Percentiles rank a stretch among this genome's conserved stretches.
phyloP scores from a whole-genome alignment of 148 eudicot genomes.

The Cornus suecica region DNA sequence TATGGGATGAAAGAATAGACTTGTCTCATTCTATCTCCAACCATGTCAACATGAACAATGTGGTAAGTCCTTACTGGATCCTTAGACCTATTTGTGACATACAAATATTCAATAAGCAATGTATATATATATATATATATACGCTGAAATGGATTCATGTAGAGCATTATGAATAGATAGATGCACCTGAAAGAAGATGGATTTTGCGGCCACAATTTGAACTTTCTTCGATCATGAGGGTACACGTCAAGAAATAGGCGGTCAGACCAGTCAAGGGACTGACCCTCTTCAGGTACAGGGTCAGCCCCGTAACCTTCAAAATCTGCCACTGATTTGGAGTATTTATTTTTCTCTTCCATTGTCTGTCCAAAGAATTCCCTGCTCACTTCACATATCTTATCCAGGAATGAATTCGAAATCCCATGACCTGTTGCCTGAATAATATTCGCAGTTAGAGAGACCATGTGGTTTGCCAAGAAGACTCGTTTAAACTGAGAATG shows the following conservation, averaged over 20 bases:
- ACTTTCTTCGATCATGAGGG: conserved; percentile 32
- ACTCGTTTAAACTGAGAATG: too few species aligned
- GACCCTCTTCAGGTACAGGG: conserved; percentile 43
- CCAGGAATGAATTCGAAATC: conserved; percentile 34
- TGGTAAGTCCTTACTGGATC: too few species aligned
- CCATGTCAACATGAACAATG: too few species aligned
- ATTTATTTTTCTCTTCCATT: conserved; percentile 44
- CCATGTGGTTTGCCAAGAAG: too few species aligned
- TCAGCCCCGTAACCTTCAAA: conserved; percentile 55
- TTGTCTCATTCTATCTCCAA: too few species aligned
- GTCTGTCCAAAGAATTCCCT: conserved; percentile 45
- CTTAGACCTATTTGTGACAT: too few species aligned
- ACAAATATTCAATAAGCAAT: too few species aligned
- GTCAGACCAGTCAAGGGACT: conserved; percentile 52
- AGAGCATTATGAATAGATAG: too few species aligned
- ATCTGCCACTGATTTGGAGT: conserved; percentile 28
- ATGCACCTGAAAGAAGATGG: conserved; percentile 39
- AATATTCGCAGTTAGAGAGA: background rate
- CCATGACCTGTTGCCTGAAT: conserved; percentile 46
- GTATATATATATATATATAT: too few species aligned
- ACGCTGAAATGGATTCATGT: too few species aligned
- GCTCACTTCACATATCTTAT: conserved; percentile 24
- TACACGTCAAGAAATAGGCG: conserved; percentile 33
- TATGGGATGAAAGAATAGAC: too few species aligned
- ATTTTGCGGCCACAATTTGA: conserved; percentile 39